Percentiles rank a stretch among this genome's conserved stretches.
Conservation (phyloP, 169 alveolate genomes). For the Babesia ovis region DNA sequence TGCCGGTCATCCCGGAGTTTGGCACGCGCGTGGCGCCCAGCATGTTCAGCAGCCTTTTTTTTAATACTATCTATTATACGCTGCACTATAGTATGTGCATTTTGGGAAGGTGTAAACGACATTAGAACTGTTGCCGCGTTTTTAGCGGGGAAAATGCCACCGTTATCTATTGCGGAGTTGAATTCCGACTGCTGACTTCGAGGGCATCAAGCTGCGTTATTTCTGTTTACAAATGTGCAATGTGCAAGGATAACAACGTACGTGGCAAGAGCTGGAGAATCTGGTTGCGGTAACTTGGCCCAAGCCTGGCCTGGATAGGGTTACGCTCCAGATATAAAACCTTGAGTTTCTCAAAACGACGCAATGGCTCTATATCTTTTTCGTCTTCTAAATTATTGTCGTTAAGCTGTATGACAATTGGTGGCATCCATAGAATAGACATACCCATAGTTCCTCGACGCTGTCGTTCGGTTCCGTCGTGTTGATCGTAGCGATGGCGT, state of each 20-base stretch:
- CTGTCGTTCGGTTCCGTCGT: constrained; percentile 60
- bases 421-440: background rate
- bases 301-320: constrained; percentile 76
- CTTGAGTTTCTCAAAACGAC: constrained; percentile 61
- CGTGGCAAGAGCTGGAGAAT: constrained; percentile 75
- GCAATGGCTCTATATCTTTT: constrained; percentile 63
- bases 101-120: constrained; percentile 33
- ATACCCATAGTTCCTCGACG: constrained; percentile 81
- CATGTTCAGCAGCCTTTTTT: constrained; percentile 26
- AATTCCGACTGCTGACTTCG: constrained; percentile 32
- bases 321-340: constrained; percentile 81
- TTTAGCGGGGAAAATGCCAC: background rate
- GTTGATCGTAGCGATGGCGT: constrained; percentile 66
- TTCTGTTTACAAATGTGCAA: constrained; percentile 1
- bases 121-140: background rate
- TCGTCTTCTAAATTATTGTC: constrained; percentile 71
- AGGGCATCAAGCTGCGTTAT: constrained; percentile 63
- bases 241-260: constrained; percentile 8
- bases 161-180: background rate
- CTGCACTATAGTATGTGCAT: constrained; percentile 19
- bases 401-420: constrained; percentile 55
- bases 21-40: constrained; percentile 28
- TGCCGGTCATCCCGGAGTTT: background rate
- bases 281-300: constrained; percentile 78
- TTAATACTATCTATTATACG: constrained; percentile 23